These are phyloP conservation scores for Stephanodiscus minutulus DNA, from an alignment of 108 stramenopile genomes.

Conservation along the genomic window DNA sequence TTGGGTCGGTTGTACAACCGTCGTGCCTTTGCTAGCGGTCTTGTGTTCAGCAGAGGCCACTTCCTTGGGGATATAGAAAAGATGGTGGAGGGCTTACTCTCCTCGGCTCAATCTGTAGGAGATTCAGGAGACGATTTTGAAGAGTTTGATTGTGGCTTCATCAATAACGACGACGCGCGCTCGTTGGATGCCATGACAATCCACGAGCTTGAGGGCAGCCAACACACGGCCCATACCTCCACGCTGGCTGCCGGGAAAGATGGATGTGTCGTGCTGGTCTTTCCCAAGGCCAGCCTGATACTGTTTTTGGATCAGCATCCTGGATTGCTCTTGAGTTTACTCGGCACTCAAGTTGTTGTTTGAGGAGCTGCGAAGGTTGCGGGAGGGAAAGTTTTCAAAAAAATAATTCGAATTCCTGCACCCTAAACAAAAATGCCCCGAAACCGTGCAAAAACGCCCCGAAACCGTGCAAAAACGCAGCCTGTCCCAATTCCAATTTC, in stretches of 20 bases:
- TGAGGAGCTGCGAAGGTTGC: slow-evolving; percentile 28
- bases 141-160: slow-evolving; percentile 32
- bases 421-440: too few species aligned
- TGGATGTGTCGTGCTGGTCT: slow-evolving; percentile 81
- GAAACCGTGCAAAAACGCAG: too few species aligned
- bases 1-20: slow-evolving; percentile 77
- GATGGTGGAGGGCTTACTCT: slow-evolving; percentile 78
- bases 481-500: too few species aligned
- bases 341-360: slow-evolving; percentile 87
- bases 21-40: slow-evolving; percentile 77
- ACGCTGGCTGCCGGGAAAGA: slow-evolving; percentile 87
- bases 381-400: too few species aligned
- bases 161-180: slow-evolving; percentile 46
- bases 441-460: too few species aligned
- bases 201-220: slow-evolving; percentile 56
- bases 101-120: slow-evolving; percentile 37
- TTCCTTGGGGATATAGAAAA: slow-evolving; percentile 88
- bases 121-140: slow-evolving; percentile 15
- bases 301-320: slow-evolving; percentile 85
- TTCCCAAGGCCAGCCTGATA: slow-evolving; percentile 70
- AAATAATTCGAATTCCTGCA: too few species aligned
- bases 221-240: slow-evolving; percentile 69
- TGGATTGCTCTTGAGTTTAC: slow-evolving; percentile 78
- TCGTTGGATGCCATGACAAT: slow-evolving; percentile 53
- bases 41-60: slow-evolving; percentile 86